Evolutionary conservation across 1,284 basidiomycete species (phyloP).

Genomic region (Chondrostereum purpureum): DNA sequence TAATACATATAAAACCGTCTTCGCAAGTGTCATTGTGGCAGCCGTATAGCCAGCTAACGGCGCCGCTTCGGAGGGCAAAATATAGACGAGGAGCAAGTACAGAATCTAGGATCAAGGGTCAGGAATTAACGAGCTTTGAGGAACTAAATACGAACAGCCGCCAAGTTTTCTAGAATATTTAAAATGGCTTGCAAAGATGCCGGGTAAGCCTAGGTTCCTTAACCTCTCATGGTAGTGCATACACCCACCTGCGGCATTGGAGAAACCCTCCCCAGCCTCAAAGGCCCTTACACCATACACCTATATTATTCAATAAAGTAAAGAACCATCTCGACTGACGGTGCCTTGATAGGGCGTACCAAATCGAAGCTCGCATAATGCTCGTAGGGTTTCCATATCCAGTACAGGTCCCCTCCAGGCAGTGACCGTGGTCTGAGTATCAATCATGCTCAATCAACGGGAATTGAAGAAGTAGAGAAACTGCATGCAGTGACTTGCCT

Average conservation of each 20-base stretch:
- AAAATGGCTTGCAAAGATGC: conserved; percentile 31
- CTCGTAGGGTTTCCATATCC: conserved; percentile 50
- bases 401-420: conserved; percentile 47
- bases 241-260: conserved; percentile 42
- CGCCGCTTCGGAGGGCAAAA: conserved; percentile 19
- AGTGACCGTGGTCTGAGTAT: conserved; percentile 19
- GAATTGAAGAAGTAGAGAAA: not conserved
- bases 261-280: conserved; percentile 46
- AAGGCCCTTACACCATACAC: conserved; percentile 43
- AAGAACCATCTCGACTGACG: too few species aligned
- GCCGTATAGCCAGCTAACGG: conserved; percentile 39
- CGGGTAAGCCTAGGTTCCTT: conserved; percentile 8
- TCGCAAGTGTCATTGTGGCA: conserved; percentile 46
- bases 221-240: conserved; percentile 1
- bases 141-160: conserved; percentile 29
- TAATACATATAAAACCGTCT: conserved; percentile 44
- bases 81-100: conserved; percentile 32
- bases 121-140: conserved; percentile 3
- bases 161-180: conserved; percentile 46
- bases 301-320: too few species aligned
- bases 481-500: conserved; percentile 6
- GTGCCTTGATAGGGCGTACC: not conserved
- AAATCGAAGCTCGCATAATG: not conserved
- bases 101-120: conserved; percentile 21
- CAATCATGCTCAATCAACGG: too few species aligned